Evolutionary conservation across 2,329 filamentous ascomycete species (phyloP).

Genomic region (Cercospora citrullina): DNA sequence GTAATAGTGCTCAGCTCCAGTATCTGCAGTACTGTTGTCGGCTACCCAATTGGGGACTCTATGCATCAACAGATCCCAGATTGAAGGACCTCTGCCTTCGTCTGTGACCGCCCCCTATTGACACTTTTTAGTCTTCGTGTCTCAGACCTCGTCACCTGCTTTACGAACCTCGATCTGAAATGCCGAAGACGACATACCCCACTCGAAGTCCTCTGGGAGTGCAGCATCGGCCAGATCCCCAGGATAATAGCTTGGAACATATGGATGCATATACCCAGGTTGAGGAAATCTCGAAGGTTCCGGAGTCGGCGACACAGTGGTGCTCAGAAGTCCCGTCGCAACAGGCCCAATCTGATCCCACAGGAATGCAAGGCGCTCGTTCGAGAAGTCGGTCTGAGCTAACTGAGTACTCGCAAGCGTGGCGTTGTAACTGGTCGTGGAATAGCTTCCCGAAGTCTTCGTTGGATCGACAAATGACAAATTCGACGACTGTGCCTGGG

Average conservation of each 20-base stretch:
- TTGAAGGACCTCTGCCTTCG: slow-evolving; percentile 36
- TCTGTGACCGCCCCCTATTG: slow-evolving; percentile 32
- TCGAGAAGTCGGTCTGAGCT: slow-evolving; percentile 49
- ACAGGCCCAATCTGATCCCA: slow-evolving; percentile 37
- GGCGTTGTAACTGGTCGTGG: slow-evolving; percentile 43
- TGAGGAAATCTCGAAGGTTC: slow-evolving; percentile 38
- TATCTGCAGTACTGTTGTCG: slow-evolving; percentile 36
- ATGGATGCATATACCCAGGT: slow-evolving; percentile 44
- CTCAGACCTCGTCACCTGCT: not conserved
- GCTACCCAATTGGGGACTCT: slow-evolving; percentile 39
- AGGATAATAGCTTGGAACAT: slow-evolving; percentile 41
- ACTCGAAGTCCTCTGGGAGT: slow-evolving; percentile 38
- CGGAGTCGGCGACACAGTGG: slow-evolving; percentile 36
- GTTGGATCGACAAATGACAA: slow-evolving; percentile 12
- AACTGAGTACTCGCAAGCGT: slow-evolving; percentile 48
- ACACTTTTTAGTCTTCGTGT: not conserved
- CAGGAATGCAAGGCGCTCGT: slow-evolving; percentile 47
- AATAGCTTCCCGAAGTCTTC: slow-evolving; percentile 9
- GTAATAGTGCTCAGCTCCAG: slow-evolving; percentile 14
- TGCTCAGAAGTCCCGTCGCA: slow-evolving; percentile 29
- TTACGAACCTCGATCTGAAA: slow-evolving; percentile 37
- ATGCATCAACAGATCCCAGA: slow-evolving; percentile 33
- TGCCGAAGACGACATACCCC: slow-evolving; percentile 38
- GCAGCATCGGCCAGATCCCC: slow-evolving; percentile 39
- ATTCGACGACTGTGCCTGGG: not conserved